A percentile compares a stretch with the other conserved stretches of the same genome.
Evolutionary conservation across 768 basidiomycete genomes (phyloP).

Genomic region (Mycena leptocephala): DNA sequence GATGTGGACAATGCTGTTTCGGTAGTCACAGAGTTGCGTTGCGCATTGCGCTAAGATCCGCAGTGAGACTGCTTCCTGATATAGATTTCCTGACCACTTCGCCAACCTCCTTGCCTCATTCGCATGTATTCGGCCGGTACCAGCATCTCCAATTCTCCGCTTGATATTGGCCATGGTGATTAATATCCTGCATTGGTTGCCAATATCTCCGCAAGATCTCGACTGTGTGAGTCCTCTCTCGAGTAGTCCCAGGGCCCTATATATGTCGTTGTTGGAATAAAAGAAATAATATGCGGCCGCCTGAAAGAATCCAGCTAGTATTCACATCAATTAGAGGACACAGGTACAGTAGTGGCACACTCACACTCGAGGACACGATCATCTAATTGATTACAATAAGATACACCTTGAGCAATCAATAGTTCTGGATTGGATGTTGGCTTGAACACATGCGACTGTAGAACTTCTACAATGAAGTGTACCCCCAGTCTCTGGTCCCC

Average conservation of each 20-base stretch:
- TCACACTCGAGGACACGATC: not conserved
- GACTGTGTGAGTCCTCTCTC: not conserved
- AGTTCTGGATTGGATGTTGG: not conserved
- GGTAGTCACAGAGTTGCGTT: not conserved
- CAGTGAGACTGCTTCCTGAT: not conserved
- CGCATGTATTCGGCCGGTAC: too few species aligned
- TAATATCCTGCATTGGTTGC: too few species aligned
- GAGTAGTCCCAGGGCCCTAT: not conserved
- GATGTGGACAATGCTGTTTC: not conserved
- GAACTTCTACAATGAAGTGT: too few species aligned
- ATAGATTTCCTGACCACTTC: not conserved
- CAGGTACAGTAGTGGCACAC: not conserved
- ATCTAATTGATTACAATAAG: not conserved
- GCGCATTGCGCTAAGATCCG: not conserved
- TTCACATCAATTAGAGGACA: not conserved
- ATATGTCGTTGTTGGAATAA: not conserved
- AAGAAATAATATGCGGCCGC: not conserved
- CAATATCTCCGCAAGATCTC: not conserved
- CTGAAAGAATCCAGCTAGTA: not conserved
- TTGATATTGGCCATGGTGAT: too few species aligned
- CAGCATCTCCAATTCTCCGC: too few species aligned
- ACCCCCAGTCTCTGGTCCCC: too few species aligned
- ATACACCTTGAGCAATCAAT: not conserved
- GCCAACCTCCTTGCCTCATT: not conserved
- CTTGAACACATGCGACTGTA: too few species aligned